These are phyloP conservation scores for Ophiocytium majus DNA, from an alignment of 352 stramenopile species.

Conservation along the genomic window DNA sequence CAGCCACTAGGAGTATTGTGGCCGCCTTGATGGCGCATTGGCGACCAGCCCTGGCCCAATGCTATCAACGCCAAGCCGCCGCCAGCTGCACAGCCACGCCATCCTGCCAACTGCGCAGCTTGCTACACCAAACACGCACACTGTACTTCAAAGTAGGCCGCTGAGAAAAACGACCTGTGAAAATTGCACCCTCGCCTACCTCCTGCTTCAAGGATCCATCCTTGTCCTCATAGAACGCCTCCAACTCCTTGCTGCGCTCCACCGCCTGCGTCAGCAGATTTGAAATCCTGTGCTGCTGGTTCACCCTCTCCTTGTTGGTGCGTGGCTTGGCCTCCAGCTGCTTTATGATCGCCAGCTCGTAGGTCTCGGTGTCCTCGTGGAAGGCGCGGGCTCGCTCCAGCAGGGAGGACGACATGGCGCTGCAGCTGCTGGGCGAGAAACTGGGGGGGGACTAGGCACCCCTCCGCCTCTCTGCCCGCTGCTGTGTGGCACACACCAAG, in stretches of 20 bases:
- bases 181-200: too few relatives aligned
- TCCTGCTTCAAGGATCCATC: constrained; percentile 52
- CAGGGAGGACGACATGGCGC: constrained; percentile 24
- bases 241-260: constrained; percentile 44
- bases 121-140: too few relatives aligned
- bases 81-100: too few relatives aligned
- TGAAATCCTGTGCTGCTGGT: constrained; percentile 50
- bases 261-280: constrained; percentile 45
- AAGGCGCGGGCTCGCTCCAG: constrained; percentile 52
- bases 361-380: constrained; percentile 56
- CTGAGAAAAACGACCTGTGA: too few relatives aligned
- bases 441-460: background rate
- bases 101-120: too few relatives aligned
- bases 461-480: too few relatives aligned
- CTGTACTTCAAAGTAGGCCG: too few relatives aligned
- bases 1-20: too few relatives aligned
- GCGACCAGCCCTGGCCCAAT: too few relatives aligned
- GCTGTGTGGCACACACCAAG: too few relatives aligned
- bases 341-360: constrained; percentile 55
- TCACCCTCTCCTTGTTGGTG: constrained; percentile 52
- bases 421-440: background rate
- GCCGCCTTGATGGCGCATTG: too few relatives aligned
- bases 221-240: constrained; percentile 53
- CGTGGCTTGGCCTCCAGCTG: constrained; percentile 53
- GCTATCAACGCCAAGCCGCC: too few relatives aligned